Evolutionary conservation across 2,329 filamentous ascomycete species (phyloP).

Genomic region (Nannizziopsis barbatae): DNA sequence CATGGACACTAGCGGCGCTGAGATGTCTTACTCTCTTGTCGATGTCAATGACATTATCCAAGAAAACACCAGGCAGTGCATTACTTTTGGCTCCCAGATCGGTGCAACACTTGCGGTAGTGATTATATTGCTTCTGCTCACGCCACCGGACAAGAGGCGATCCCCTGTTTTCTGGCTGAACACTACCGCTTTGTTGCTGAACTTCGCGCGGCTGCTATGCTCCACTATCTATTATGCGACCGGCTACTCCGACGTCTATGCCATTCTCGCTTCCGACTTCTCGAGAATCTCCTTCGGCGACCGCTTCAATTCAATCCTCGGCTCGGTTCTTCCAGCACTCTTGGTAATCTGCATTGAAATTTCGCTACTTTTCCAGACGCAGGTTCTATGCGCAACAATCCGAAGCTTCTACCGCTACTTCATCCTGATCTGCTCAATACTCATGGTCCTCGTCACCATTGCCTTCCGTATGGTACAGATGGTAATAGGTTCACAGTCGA

Average conservation of each 20-base stretch:
- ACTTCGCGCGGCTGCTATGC: conserved; percentile 43
- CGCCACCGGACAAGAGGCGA: conserved; percentile 52
- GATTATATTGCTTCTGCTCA: conserved; percentile 55
- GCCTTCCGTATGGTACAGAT: conserved; percentile 44
- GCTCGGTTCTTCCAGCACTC: conserved; percentile 41
- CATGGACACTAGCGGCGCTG: conserved; percentile 33
- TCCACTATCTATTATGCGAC: conserved; percentile 48
- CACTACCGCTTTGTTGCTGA: conserved; percentile 47
- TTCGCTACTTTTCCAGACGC: conserved; percentile 52
- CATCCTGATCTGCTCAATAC: conserved; percentile 39
- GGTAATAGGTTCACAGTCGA: conserved; percentile 38
- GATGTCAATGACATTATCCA: conserved; percentile 38
- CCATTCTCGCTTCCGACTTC: conserved; percentile 46
- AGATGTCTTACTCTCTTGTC: conserved; percentile 33
- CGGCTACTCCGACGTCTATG: conserved; percentile 51
- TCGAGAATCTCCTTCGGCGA: conserved; percentile 37
- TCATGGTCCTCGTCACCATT: conserved; percentile 43
- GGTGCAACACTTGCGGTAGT: conserved; percentile 57
- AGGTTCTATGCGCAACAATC: conserved; percentile 49
- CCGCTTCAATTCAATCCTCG: conserved; percentile 39
- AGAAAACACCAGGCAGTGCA: conserved; percentile 40
- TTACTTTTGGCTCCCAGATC: conserved; percentile 60
- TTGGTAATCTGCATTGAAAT: conserved; percentile 46
- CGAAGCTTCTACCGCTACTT: conserved; percentile 32
- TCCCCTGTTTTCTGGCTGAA: conserved; percentile 58